Base-by-base conservation (phyloP, 2,329 filamentous ascomycete species). In the Thermoascus crustaceus region DNA sequence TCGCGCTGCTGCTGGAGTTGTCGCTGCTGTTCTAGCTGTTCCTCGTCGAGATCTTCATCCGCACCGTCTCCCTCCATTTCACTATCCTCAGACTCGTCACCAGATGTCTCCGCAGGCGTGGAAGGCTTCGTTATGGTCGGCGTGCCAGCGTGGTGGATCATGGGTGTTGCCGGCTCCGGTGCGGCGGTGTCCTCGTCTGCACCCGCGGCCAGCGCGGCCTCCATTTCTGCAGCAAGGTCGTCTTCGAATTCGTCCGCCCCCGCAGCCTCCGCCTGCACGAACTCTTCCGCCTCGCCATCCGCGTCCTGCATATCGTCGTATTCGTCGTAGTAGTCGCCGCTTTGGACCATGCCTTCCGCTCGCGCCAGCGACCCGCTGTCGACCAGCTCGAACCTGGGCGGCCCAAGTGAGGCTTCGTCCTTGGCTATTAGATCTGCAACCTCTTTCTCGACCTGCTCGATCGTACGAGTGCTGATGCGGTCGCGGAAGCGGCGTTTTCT, bases 401-500 rank as follows among this genome's bases (percentile, higher is more conserved):
- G 50, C 14, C 73, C 73, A 2, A 69, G 45, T 4, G 78, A 74
- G 24, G 71, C 70, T 34, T 72, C 70, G 49, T 94, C 87, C 25
- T 79, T 76, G 29, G 73, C 72, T 3, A 93, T 69, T 21, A 94
- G 65, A 29, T 80, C 73, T 44, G 86, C 78, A 21, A 93, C 85
- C 47, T 84, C 76, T 37, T 79, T 76, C 53, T 94, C 86, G 32
- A 89, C 85, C 47, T 85, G 81, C 54, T 89, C 82, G 43, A 91
- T 88, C 45, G 88, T 84, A 40, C 85, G 80, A 38, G 87, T 80
- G 41, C 80, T 85, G 35, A 89, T 76, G 3, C 85, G 79, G 54
- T 88, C 87, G 39, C 86, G 77, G 61, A 94, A 94, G 20, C 87
- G 75, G 18, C 85, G 77, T 56, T 85, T 86, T 27, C 84, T 73